Evolutionary conservation across 192 early-diverging fungal genomes (phyloP).

Genomic region (Backusella luteola): DNA sequence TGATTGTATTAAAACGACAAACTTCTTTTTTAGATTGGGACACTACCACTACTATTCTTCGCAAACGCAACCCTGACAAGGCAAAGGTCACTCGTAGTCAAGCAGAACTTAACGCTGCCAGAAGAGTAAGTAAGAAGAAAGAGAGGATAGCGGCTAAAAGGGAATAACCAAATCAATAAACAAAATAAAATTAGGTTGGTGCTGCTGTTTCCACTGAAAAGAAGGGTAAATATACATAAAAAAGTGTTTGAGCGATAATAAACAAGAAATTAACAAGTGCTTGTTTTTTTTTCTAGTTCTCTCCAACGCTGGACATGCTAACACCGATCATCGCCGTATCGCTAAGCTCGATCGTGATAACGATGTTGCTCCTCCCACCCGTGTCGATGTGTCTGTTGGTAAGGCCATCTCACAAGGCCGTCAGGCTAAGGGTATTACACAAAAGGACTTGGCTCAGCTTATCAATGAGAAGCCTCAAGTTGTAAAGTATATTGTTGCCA

Average conservation of each 20-base stretch:
- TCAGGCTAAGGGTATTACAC: constrained; percentile 71
- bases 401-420: constrained; percentile 85
- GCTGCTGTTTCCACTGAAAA: constrained; percentile 71
- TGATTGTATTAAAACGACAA: not conserved
- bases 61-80: constrained; percentile 62
- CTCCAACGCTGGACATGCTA: constrained; percentile 59
- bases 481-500: constrained; percentile 30
- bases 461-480: constrained; percentile 94
- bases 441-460: constrained; percentile 87
- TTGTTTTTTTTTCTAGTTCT: constrained; percentile 13
- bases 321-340: constrained; percentile 69
- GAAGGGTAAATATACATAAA: constrained; percentile 49
- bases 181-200: constrained; percentile 37
- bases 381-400: constrained; percentile 68
- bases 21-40: constrained; percentile 58
- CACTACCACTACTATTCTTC: constrained; percentile 66
- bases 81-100: constrained; percentile 59
- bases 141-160: not conserved
- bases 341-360: constrained; percentile 88
- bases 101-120: constrained; percentile 71
- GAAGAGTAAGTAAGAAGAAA: constrained; percentile 43
- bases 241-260: not conserved
- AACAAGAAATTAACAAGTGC: not conserved
- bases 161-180: not conserved
- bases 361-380: constrained; percentile 72